Evolutionary conservation across 176 grass and related monocot genomes (phyloP).

Genomic region (Olyra latifolia): DNA sequence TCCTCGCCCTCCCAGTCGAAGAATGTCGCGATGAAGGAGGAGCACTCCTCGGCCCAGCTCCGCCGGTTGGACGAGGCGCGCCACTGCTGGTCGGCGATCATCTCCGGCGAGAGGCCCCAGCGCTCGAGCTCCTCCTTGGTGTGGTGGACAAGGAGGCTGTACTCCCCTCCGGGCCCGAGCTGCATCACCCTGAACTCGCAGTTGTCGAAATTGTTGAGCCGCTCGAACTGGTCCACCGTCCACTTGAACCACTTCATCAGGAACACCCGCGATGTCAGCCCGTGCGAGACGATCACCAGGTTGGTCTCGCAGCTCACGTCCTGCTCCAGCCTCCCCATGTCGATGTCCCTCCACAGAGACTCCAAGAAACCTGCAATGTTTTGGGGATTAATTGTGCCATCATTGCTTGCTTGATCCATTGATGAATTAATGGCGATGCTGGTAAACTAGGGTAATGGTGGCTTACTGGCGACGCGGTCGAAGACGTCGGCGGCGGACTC

Average conservation of each 20-base stretch:
- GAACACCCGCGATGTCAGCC: constrained; percentile 83
- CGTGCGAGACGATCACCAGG: constrained; percentile 89
- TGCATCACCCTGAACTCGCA: constrained; percentile 93
- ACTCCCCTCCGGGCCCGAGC: constrained; percentile 73
- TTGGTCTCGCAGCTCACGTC: constrained; percentile 64
- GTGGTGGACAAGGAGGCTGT: constrained; percentile 95
- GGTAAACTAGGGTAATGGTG: neutral
- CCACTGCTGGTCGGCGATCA: constrained; percentile 96
- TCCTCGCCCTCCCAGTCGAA: constrained; percentile 30
- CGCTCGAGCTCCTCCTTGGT: constrained; percentile 68
- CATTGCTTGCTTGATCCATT: neutral
- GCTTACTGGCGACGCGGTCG: constrained; percentile 85
- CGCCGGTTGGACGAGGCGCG: constrained; percentile 56
- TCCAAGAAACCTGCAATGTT: constrained; percentile 74
- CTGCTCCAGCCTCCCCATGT: constrained; percentile 70
- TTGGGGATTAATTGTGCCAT: neutral
- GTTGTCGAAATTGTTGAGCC: constrained; percentile 89
- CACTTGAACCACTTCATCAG: constrained; percentile 99
- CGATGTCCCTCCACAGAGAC: constrained; percentile 95
- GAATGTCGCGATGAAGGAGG: constrained; percentile 62
- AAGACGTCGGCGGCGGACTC: constrained; percentile 97
- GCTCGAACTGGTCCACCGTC: constrained; percentile 92
- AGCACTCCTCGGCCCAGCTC: constrained; percentile 68
- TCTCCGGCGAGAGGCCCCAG: constrained; percentile 84
- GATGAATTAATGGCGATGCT: neutral